A percentile compares a stretch with the other conserved stretches of the same genome.
These are phyloP conservation scores for Pseudozyma hubeiensis DNA, from an alignment of 1,284 basidiomycete genomes.

Conservation along the genomic window DNA sequence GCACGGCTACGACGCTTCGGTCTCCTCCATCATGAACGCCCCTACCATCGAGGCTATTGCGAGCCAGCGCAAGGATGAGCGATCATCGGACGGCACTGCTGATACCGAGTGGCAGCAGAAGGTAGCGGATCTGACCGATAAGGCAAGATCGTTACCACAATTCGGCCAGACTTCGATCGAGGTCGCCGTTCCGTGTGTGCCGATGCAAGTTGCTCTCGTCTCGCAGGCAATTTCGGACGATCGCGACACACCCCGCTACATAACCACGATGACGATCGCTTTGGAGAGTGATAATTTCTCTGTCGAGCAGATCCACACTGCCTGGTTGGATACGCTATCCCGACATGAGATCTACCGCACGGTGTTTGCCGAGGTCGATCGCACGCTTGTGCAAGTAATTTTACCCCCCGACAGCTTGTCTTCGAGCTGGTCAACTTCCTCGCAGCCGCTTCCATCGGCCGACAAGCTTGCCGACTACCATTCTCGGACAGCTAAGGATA, in stretches of 20 bases:
- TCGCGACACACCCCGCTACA: conserved; percentile 42
- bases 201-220: conserved; percentile 58
- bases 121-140: conserved; percentile 17
- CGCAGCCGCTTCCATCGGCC: conserved; percentile 1
- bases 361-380: conserved; percentile 48
- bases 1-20: conserved; percentile 29
- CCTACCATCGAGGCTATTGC: conserved; percentile 55
- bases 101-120: conserved; percentile 15
- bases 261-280: conserved; percentile 47
- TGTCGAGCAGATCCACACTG: conserved; percentile 18
- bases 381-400: conserved; percentile 42
- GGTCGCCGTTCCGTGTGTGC: conserved; percentile 49
- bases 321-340: conserved; percentile 37
- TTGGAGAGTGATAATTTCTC: conserved; percentile 6
- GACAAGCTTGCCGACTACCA: conserved; percentile 20
- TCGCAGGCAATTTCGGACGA: conserved; percentile 42
- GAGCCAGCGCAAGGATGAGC: neutral
- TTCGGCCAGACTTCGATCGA: conserved; percentile 9
- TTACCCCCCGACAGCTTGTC: conserved; percentile 13
- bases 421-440: conserved; percentile 14
- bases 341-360: conserved; percentile 58
- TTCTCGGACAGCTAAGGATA: conserved; percentile 28
- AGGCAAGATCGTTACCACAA: conserved; percentile 15
- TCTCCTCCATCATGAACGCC: conserved; percentile 45
- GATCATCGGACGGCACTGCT: neutral